Conservation (phyloP, 2,329 filamentous ascomycete species). For the Teratosphaeria viscida region DNA sequence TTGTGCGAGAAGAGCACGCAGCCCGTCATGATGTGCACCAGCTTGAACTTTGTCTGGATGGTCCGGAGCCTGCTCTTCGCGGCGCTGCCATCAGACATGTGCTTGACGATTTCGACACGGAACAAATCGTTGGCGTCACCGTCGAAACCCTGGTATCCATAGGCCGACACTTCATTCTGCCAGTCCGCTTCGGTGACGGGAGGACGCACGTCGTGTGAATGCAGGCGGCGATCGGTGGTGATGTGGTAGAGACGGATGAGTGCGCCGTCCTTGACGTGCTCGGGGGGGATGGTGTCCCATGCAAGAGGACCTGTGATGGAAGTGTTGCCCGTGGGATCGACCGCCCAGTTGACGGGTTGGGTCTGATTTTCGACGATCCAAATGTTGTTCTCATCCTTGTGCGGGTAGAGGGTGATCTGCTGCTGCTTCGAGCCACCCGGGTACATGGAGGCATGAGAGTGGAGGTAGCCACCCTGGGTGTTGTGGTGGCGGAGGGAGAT, state of each 20-base stretch:
- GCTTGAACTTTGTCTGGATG: conserved; percentile 92
- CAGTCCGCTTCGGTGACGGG: conserved; percentile 71
- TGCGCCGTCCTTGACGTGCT: conserved; percentile 67
- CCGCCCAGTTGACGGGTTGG: conserved; percentile 56
- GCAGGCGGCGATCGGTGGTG: conserved; percentile 75
- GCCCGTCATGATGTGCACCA: conserved; percentile 93
- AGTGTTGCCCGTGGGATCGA: conserved; percentile 43
- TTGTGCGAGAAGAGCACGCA: conserved; percentile 97
- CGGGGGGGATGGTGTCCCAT: conserved; percentile 60
- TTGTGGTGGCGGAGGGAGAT: conserved; percentile 86
- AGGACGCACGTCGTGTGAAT: conserved; percentile 88
- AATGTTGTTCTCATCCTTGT: conserved; percentile 97
- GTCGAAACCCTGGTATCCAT: conserved; percentile 92
- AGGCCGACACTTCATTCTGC: conserved; percentile 56
- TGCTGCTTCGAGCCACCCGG: conserved; percentile 96
- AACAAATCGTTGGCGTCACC: conserved; percentile 96
- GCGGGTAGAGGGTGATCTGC: conserved; percentile 93
- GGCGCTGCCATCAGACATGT: conserved; percentile 64
- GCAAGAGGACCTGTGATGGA: conserved; percentile 70
- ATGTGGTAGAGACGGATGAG: conserved; percentile 75
- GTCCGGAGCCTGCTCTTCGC: conserved; percentile 82
- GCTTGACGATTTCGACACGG: conserved; percentile 88
- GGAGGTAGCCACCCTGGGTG: conserved; percentile 93
- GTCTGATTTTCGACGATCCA: conserved; percentile 95
- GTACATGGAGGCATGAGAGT: conserved; percentile 97